Conservation (phyloP, 1,284 basidiomycete species). For the Trichosporon ovoides region DNA sequence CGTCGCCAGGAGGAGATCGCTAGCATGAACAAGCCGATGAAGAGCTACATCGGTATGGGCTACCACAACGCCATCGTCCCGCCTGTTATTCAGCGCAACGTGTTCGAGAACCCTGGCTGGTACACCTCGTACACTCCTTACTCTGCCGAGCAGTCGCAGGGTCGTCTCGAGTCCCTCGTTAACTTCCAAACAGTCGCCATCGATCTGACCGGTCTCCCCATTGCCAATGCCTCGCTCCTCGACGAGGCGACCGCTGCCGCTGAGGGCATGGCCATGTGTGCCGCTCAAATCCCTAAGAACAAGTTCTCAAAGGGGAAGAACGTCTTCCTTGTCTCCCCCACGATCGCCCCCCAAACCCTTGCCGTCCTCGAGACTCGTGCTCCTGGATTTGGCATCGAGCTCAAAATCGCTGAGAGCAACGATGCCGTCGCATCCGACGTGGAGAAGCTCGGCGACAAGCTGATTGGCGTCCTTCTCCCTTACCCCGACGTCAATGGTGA, state of each 20-base stretch:
- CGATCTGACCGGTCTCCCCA: slow-evolving; percentile 89
- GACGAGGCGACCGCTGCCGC: slow-evolving; percentile 91
- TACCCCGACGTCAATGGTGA: slow-evolving; percentile 88
- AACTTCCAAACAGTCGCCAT: slow-evolving; percentile 97
- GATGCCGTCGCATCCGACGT: slow-evolving; percentile 54
- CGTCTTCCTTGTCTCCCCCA: slow-evolving; percentile 76
- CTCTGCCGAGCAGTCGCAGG: slow-evolving; percentile 49
- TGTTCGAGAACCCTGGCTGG: slow-evolving; percentile 96
- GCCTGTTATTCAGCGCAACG: slow-evolving; percentile 86
- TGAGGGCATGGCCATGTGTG: slow-evolving; percentile 59
- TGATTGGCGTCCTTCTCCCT: slow-evolving; percentile 85
- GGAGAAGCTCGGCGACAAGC: slow-evolving; percentile 53
- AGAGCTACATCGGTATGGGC: slow-evolving; percentile 96
- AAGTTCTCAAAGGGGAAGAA: slow-evolving; percentile 65
- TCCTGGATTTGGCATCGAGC: slow-evolving; percentile 78
- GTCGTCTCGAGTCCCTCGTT: slow-evolving; percentile 90
- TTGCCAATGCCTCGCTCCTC: slow-evolving; percentile 87
- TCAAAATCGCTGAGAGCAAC: slow-evolving; percentile 56
- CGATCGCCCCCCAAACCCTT: slow-evolving; percentile 78
- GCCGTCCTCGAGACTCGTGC: slow-evolving; percentile 81
- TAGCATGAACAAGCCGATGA: slow-evolving; percentile 70
- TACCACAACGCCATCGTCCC: slow-evolving; percentile 93
- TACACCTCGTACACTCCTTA: slow-evolving; percentile 94
- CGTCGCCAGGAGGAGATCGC: slow-evolving; percentile 71
- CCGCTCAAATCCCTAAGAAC: slow-evolving; percentile 42